Conservation (phyloP, 768 basidiomycete genomes). For the Pleurotus tuber-regium region DNA sequence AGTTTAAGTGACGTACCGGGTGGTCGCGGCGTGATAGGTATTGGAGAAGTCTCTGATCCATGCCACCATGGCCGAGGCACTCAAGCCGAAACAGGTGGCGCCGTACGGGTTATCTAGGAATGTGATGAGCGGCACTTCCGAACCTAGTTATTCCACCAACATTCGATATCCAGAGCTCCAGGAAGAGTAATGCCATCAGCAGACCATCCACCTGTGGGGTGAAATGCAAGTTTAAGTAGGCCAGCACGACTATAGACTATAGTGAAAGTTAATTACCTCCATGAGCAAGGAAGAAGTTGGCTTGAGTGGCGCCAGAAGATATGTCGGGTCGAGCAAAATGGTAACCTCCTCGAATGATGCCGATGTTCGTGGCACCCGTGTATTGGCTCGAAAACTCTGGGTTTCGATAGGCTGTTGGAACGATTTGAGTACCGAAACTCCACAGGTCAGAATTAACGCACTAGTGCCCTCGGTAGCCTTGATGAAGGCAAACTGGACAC, state of each 20-base stretch:
- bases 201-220: slow-evolving; percentile 41
- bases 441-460: slow-evolving; percentile 19
- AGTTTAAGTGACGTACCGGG: slow-evolving; percentile 34
- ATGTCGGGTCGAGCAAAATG: slow-evolving; percentile 58
- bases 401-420: slow-evolving; percentile 35
- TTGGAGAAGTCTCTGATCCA: slow-evolving; percentile 64
- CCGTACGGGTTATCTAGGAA: slow-evolving; percentile 49
- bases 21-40: slow-evolving; percentile 49
- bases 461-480: slow-evolving; percentile 67
- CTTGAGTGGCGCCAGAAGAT: slow-evolving; percentile 57
- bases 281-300: slow-evolving; percentile 53
- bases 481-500: slow-evolving; percentile 57
- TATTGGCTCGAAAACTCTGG: slow-evolving; percentile 50
- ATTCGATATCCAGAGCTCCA: slow-evolving; percentile 62
- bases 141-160: slow-evolving; percentile 27
- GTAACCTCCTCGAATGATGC: slow-evolving; percentile 58
- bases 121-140: not conserved
- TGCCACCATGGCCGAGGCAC: slow-evolving; percentile 52
- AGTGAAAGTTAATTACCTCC: slow-evolving; percentile 30
- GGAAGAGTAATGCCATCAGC: slow-evolving; percentile 59
- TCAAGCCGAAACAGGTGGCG: slow-evolving; percentile 52
- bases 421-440: not conserved
- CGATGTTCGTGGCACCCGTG: slow-evolving; percentile 50
- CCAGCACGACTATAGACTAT: not conserved
- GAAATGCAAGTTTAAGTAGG: too few species aligned